phyloP scores from a whole-genome alignment of 179 eudicot genomes.

The Vitellaria paradoxa region DNA sequence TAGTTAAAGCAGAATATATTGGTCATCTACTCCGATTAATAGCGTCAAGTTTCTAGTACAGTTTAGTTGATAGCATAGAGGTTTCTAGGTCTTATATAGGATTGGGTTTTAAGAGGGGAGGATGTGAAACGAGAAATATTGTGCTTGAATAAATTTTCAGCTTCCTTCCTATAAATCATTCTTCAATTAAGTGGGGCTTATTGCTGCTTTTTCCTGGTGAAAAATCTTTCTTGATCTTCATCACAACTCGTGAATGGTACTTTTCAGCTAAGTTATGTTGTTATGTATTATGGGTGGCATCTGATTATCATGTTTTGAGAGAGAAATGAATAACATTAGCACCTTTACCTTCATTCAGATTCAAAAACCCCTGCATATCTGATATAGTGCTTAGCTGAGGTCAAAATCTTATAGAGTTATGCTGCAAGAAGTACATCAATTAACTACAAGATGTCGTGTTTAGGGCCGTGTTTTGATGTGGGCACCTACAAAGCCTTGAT shows the following conservation, averaged over 20 bases:
- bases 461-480: slow-evolving; percentile 3
- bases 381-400: too few species aligned
- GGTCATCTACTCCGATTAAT: not conserved
- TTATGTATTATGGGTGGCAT: too few species aligned
- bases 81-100: too few species aligned
- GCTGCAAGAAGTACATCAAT: not conserved
- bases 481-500: slow-evolving; percentile 2
- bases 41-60: not conserved
- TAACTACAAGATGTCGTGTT: not conserved
- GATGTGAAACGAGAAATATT: not conserved
- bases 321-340: too few species aligned
- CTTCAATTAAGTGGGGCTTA: not conserved
- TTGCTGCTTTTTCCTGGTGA: too few species aligned
- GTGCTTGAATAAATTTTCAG: not conserved
- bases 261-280: not conserved
- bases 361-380: too few species aligned
- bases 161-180: not conserved
- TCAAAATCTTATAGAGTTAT: too few species aligned
- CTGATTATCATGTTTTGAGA: too few species aligned
- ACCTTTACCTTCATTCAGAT: too few species aligned
- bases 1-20: not conserved
- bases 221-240: too few species aligned
- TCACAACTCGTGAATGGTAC: not conserved
- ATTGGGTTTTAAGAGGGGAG: too few species aligned
- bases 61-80: too few species aligned